These are phyloP conservation scores for Cyberlindnera petersonii DNA, from an alignment of 805 yeast genomes.

Conservation along the genomic window DNA sequence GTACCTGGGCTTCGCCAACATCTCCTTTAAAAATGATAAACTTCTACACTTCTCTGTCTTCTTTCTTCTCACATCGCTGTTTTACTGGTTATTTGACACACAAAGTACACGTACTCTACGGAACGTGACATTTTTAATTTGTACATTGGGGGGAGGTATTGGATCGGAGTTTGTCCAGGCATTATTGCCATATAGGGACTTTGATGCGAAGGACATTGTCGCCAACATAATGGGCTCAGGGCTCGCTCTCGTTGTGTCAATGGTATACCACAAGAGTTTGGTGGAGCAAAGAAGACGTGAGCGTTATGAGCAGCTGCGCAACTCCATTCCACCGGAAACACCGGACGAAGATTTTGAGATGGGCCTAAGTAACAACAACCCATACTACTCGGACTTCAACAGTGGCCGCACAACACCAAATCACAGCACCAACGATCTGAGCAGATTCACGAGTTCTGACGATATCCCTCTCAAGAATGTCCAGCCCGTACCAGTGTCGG, in stretches of 20 bases:
- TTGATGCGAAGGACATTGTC: slow-evolving; percentile 47
- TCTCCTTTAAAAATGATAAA: slow-evolving; percentile 48
- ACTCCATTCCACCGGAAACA: slow-evolving; percentile 26
- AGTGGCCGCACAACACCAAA: slow-evolving; percentile 13
- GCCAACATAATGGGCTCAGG: slow-evolving; percentile 32
- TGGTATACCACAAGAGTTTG: slow-evolving; percentile 22
- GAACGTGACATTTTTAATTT: slow-evolving; percentile 36
- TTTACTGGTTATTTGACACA: slow-evolving; percentile 42
- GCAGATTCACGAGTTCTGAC: slow-evolving; percentile 24
- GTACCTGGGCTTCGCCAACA: slow-evolving; percentile 30
- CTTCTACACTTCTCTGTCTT: slow-evolving; percentile 46
- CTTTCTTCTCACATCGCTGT: slow-evolving; percentile 43
- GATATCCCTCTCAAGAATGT: slow-evolving; percentile 20
- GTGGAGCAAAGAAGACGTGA: slow-evolving; percentile 23
- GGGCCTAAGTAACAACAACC: slow-evolving; percentile 15
- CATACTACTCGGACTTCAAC: slow-evolving; percentile 7
- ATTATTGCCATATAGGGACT: slow-evolving; percentile 41
- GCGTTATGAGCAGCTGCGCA: slow-evolving; percentile 26
- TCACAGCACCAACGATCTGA: slow-evolving; percentile 21
- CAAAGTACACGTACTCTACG: slow-evolving; percentile 31
- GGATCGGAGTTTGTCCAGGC: slow-evolving; percentile 51
- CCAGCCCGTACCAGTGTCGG: slow-evolving; percentile 17
- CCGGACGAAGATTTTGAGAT: slow-evolving; percentile 24
- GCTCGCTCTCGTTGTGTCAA: slow-evolving; percentile 15
- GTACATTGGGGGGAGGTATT: slow-evolving; percentile 45